Conservation (phyloP, 2,329 filamentous ascomycete genomes). For the Ophiostoma fasciatum region DNA sequence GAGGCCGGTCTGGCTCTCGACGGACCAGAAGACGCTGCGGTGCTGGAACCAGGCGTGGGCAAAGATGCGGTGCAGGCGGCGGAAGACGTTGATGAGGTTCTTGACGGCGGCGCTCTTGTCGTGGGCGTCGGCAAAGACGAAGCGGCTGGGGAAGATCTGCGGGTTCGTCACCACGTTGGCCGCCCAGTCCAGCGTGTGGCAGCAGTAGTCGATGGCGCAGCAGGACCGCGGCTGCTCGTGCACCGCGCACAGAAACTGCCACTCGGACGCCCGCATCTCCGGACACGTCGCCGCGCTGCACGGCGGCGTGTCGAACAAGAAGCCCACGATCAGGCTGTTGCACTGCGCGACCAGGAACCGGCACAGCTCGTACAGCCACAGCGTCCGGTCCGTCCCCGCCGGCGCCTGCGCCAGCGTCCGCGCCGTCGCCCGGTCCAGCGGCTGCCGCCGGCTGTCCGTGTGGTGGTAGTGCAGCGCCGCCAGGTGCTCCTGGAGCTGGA, state of each 20-base stretch:
- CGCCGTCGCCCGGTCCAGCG: conserved; percentile 65
- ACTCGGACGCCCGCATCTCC: conserved; percentile 97
- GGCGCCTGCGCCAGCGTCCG: conserved; percentile 65
- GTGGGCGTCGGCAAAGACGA: conserved; percentile 43
- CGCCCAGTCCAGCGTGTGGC: conserved; percentile 95
- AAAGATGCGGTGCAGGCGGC: conserved; percentile 88
- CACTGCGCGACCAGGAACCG: conserved; percentile 91
- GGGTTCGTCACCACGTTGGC: conserved; percentile 86
- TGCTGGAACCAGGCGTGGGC: conserved; percentile 99
- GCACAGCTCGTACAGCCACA: conserved; percentile 97
- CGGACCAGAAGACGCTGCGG: conserved; percentile 83
- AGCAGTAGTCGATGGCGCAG: conserved; percentile 98
- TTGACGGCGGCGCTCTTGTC: conserved; percentile 53
- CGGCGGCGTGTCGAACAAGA: conserved; percentile 79
- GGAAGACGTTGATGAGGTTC: conserved; percentile 88
- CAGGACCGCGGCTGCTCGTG: conserved; percentile 94
- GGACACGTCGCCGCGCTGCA: conserved; percentile 84
- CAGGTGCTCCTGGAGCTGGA: conserved; percentile 93
- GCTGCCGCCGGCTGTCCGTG: conserved; percentile 50
- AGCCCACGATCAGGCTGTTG: conserved; percentile 81
- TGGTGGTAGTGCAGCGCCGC: conserved; percentile 79
- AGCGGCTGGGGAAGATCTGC: conserved; percentile 85
- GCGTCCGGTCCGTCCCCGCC: conserved; percentile 63
- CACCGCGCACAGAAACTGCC: conserved; percentile 97
- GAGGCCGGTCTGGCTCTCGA: conserved; percentile 79